These are phyloP conservation scores for Yarrowia sp. DNA, from an alignment of 805 yeast genomes.

Conservation along the genomic window DNA sequence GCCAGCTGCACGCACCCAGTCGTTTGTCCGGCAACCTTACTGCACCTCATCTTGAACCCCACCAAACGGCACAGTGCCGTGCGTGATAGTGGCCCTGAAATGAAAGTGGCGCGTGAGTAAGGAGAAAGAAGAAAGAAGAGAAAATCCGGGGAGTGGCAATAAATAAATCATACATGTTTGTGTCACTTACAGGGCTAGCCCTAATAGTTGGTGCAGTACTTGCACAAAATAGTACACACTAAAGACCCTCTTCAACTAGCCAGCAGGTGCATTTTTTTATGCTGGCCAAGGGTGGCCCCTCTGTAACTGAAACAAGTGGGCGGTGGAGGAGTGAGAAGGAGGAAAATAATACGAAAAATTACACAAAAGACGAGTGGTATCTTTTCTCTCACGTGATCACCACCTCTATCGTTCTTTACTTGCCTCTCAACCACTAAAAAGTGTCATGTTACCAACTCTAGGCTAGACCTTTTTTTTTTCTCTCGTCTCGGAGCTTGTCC, in stretches of 20 bases:
- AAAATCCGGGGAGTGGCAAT: not conserved
- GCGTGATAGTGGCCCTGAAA: not conserved
- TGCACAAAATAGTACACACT: too few relatives aligned
- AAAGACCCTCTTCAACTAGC: not conserved
- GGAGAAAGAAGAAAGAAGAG: not conserved
- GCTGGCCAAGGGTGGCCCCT: too few relatives aligned
- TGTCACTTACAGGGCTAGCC: not conserved
- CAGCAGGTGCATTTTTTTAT: not conserved
- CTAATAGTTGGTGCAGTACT: too few relatives aligned
- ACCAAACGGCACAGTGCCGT: conserved; percentile 20
- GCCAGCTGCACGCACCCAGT: not conserved
- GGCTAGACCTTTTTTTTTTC: not conserved
- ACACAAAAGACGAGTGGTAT: too few relatives aligned
- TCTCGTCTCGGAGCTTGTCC: not conserved
- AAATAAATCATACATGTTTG: not conserved
- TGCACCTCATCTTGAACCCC: not conserved
- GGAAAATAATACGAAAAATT: not conserved
- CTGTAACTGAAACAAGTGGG: not conserved
- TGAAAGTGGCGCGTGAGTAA: not conserved
- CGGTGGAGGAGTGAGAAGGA: not conserved
- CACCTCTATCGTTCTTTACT: not conserved
- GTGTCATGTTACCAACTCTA: not conserved
- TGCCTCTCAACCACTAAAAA: not conserved
- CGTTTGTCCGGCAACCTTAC: not conserved
- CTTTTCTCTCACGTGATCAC: too few relatives aligned